Evolutionary conservation across 805 yeast genomes (phyloP).

Genomic region (Kluyveromyces wickerhamii): DNA sequence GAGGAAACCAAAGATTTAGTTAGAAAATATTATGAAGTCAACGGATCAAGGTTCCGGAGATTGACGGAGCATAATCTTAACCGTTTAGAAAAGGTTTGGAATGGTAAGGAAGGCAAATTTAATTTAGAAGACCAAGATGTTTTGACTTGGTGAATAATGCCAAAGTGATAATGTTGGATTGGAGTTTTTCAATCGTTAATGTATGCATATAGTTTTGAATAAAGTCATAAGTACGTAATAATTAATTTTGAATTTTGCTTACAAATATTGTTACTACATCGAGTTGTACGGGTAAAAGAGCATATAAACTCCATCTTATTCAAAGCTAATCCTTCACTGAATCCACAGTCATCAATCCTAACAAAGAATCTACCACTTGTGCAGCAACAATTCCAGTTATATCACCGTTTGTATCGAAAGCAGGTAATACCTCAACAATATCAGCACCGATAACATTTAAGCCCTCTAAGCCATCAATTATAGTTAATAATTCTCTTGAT

Average conservation of each 20-base stretch:
- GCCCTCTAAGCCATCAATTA: slow-evolving; percentile 50
- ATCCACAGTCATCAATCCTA: slow-evolving; percentile 37
- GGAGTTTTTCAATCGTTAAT: too few relatives aligned
- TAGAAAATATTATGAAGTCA: slow-evolving; percentile 24
- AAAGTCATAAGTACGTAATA: too few relatives aligned
- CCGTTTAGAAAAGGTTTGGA: slow-evolving; percentile 30
- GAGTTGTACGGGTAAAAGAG: too few relatives aligned
- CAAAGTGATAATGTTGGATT: too few relatives aligned
- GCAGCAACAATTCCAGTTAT: slow-evolving; percentile 55
- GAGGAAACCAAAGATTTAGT: slow-evolving; percentile 27
- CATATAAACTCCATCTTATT: too few relatives aligned
- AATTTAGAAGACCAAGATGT: slow-evolving; percentile 30
- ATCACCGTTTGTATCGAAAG: slow-evolving; percentile 50
- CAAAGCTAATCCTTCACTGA: slow-evolving; percentile 2
- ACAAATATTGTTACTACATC: too few relatives aligned
- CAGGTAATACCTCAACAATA: slow-evolving; percentile 61
- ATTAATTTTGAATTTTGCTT: too few relatives aligned
- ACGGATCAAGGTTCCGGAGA: slow-evolving; percentile 26
- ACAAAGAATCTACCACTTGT: slow-evolving; percentile 43
- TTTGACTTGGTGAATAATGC: slow-evolving; percentile 24
- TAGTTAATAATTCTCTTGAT: slow-evolving; percentile 46
- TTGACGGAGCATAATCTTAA: slow-evolving; percentile 29
- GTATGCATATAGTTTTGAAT: too few relatives aligned
- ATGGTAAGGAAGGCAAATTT: slow-evolving; percentile 23
- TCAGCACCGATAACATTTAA: slow-evolving; percentile 59